Percentiles rank a stretch among this genome's conserved stretches.
These are phyloP conservation scores for Streptanthus diversifolius DNA, from an alignment of 345 rosid genomes.

Conservation along the genomic window DNA sequence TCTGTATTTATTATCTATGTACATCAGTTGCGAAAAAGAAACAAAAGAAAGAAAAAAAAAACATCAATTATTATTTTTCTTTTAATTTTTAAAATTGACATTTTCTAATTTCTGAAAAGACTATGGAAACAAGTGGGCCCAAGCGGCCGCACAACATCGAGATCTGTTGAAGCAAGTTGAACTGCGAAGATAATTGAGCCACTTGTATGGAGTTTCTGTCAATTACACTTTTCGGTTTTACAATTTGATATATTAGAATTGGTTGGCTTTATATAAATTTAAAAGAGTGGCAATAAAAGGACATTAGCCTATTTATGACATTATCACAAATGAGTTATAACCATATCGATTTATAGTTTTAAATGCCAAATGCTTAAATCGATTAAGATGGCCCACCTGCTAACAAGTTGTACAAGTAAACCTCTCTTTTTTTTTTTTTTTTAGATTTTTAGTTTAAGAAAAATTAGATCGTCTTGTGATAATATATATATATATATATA, in stretches of 20 bases:
- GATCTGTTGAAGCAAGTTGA: conserved; percentile 20
- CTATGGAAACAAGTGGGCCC: background rate
- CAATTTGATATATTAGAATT: background rate
- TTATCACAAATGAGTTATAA: background rate
- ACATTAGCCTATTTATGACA: background rate
- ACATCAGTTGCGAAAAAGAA: background rate
- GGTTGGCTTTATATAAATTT: background rate
- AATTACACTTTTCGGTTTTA: background rate
- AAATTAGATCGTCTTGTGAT: background rate
- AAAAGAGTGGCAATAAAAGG: too few species aligned
- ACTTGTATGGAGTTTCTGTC: conserved; percentile 3
- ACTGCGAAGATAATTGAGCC: background rate
- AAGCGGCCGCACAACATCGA: conserved; percentile 4
- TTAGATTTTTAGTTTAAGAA: background rate
- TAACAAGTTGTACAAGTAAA: background rate
- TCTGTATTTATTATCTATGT: background rate
- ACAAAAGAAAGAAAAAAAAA: background rate
- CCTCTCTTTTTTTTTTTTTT: background rate
- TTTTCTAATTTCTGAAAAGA: background rate
- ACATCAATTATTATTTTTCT: background rate
- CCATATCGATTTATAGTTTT: background rate
- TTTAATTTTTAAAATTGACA: background rate
- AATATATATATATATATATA: background rate
- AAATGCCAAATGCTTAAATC: background rate
- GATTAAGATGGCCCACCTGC: background rate